Base-by-base conservation (phyloP, 176 grass and related monocot species). In the Cenchrus purpureus region DNA sequence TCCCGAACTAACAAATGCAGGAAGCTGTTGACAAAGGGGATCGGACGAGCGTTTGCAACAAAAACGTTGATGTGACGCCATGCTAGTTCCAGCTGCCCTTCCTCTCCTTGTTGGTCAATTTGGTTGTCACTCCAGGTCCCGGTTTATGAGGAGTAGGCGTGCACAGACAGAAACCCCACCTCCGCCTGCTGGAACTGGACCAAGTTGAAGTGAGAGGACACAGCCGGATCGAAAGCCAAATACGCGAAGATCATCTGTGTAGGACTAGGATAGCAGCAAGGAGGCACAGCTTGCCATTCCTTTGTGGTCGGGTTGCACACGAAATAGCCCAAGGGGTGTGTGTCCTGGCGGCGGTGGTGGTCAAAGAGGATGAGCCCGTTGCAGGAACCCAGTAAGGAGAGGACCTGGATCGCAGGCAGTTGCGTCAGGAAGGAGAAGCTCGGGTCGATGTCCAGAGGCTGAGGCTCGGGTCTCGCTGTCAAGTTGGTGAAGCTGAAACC, bases 141-240 rank as follows among this genome's bases (percentile, higher is more conserved):
- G 4, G 28, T 66, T 65, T 80, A 16, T 20, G 77, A 79, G 4
- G 77, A 79, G 60, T 79, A 79, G 16, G 8, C 14, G 10, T 37
- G 72, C 50, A 73, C 22, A 7, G n/a, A 28, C 4, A 13, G 0
- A 5, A 46, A n/a, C 1, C 2, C 5, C 51, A 3, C 4, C 3
- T 4, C 12, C 12, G 3, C 0, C 3, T 28, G 1, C 46, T 15
- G 2, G 6, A 72, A 50, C 45, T 73, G 71, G 25, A 74, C 48
- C 71, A 74, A 74, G 1, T 53, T 48, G 48, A 74, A 74, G 25
- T 31, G 25, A 10, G 22, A 9, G 13, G 48, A 31, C 3, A 16
- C 3, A 0, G 49, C 46, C 12, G 49, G 49, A 31, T 74, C 71
- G 1, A 74, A 74, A 16, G 25, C 13, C 25, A 74, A 2, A 52